phyloP scores from a whole-genome alignment of 768 basidiomycete species.

The Tubosaeta sp. region DNA sequence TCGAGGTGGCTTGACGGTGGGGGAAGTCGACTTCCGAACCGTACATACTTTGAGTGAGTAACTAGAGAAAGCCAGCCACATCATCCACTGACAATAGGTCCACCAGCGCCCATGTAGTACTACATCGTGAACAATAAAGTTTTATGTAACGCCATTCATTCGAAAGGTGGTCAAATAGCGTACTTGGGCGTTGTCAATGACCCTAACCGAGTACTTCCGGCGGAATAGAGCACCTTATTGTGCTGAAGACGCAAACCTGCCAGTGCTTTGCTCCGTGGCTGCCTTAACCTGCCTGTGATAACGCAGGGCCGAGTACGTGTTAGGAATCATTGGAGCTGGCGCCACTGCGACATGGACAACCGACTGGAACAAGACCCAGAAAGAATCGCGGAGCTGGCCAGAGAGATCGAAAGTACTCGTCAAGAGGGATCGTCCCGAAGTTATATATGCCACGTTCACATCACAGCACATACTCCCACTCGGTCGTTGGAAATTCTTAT shows the following conservation, averaged over 20 bases:
- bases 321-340: conserved; percentile 56
- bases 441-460: conserved; percentile 41
- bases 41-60: no score
- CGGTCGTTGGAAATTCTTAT: conserved; percentile 39
- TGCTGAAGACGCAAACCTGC: conserved; percentile 21
- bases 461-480: conserved; percentile 40
- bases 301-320: conserved; percentile 43
- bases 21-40: no score
- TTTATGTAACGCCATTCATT: no score
- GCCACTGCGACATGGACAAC: conserved; percentile 38
- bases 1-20: no score
- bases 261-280: background rate
- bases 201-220: conserved; percentile 21
- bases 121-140: no score
- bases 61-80: no score
- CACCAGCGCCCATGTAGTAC: no score
- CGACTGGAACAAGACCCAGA: conserved; percentile 53
- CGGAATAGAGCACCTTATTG: conserved; percentile 21
- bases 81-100: no score
- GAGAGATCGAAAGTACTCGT: conserved; percentile 43
- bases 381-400: conserved; percentile 34
- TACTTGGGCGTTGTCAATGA: conserved; percentile 54
- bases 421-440: conserved; percentile 38
- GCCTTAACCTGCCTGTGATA: background rate
- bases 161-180: conserved; percentile 50